phyloP scores from a whole-genome alignment of 192 early-diverging fungal species.

The Paraglomus brasilianum region DNA sequence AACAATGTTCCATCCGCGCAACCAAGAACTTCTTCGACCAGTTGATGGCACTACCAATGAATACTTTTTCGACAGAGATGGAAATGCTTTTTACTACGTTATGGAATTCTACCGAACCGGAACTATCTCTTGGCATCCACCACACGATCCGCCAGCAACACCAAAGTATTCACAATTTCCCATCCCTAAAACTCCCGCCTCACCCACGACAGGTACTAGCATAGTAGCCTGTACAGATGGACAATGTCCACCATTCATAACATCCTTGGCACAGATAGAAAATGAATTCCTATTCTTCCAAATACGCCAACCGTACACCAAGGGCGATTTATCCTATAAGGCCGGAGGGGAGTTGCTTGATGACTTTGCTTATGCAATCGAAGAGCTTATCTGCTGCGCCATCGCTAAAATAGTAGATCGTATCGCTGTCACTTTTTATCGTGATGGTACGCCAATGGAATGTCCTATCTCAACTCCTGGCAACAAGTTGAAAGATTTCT shows the following conservation, averaged over 20 bases:
- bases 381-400: constrained; percentile 16
- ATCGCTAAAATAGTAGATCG: constrained; percentile 27
- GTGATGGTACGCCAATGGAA: constrained; percentile 23
- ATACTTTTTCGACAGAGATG: constrained; percentile 33
- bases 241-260: background rate
- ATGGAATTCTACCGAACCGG: constrained; percentile 33
- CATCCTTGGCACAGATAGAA: constrained; percentile 15
- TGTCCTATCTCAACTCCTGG: background rate
- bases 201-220: background rate
- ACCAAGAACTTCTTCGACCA: constrained; percentile 22
- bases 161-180: background rate
- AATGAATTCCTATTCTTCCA: constrained; percentile 19
- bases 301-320: background rate
- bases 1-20: constrained; percentile 30
- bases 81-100: constrained; percentile 23
- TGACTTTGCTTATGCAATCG: constrained; percentile 26
- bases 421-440: constrained; percentile 26
- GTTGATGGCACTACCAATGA: constrained; percentile 11
- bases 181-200: background rate
- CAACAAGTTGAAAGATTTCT: constrained; percentile 18
- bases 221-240: background rate
- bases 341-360: constrained; percentile 24
- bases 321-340: background rate
- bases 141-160: background rate
- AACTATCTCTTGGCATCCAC: constrained; percentile 4